Conservation (phyloP, 1,139 yeast species). For the Maudiozyma humilis region DNA sequence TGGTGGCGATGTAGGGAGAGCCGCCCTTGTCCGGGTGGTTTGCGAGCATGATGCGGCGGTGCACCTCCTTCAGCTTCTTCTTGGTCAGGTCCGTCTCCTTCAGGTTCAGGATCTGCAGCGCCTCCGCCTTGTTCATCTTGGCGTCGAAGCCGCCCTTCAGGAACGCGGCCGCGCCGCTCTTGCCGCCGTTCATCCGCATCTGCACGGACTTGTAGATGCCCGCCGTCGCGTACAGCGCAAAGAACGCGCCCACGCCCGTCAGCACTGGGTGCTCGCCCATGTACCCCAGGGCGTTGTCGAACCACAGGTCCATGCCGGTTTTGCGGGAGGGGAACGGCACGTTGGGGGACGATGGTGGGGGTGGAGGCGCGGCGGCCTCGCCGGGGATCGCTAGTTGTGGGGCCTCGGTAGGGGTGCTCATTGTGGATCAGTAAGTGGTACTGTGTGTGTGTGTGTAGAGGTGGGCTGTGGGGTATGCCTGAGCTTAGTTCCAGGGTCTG, state of each 20-base stretch:
- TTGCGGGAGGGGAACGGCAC: constrained; percentile 4
- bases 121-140: constrained; percentile 87
- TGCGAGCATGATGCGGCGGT: constrained; percentile 83
- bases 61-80: constrained; percentile 80
- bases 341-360: constrained; percentile 42
- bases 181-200: constrained; percentile 59
- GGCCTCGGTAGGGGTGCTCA: constrained; percentile 35
- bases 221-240: constrained; percentile 56
- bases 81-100: constrained; percentile 71
- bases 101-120: constrained; percentile 76
- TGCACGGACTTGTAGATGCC: constrained; percentile 53
- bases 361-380: constrained; percentile 42
- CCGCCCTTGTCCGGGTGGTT: constrained; percentile 99
- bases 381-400: constrained; percentile 59
- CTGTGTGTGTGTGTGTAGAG: neutral
- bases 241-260: constrained; percentile 62
- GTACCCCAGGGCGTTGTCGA: constrained; percentile 55
- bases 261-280: constrained; percentile 72
- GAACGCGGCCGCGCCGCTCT: constrained; percentile 27
- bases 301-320: constrained; percentile 48
- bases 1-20: constrained; percentile 87
- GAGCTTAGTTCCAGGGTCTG: neutral
- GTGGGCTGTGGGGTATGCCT: too few relatives aligned
- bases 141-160: constrained; percentile 81
- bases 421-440: neutral